Evolutionary conservation across 345 rosid species (phyloP).

Genomic region (Gossypium anomalum): DNA sequence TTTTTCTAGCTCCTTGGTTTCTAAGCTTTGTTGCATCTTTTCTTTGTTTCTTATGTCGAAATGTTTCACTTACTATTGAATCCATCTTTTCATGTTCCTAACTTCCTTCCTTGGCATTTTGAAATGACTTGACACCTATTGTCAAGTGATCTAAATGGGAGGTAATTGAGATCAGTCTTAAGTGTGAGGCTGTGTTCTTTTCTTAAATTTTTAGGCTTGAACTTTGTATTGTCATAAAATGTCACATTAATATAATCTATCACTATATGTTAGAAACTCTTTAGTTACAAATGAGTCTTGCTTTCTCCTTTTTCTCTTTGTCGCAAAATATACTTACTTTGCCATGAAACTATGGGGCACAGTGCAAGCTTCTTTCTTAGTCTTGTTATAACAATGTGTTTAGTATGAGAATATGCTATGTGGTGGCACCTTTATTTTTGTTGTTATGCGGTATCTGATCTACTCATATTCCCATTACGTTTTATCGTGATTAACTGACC

Average conservation of each 20-base stretch:
- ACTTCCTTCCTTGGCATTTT: not conserved
- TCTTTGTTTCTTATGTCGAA: not conserved
- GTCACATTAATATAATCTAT: not conserved
- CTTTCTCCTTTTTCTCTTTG: not conserved
- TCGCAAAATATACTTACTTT: not conserved
- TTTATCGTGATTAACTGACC: not conserved
- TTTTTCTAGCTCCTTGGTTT: not conserved
- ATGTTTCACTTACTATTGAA: not conserved
- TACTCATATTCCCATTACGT: not conserved
- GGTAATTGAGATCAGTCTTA: not conserved
- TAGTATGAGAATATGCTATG: not conserved
- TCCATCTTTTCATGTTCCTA: not conserved
- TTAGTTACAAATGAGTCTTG: not conserved
- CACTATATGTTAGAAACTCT: not conserved
- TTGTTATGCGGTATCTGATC: not conserved
- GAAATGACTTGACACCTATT: not conserved
- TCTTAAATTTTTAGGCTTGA: not conserved
- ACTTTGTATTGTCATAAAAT: not conserved
- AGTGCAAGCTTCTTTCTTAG: not conserved
- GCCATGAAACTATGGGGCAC: not conserved
- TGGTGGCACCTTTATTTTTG: not conserved
- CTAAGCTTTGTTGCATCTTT: not conserved
- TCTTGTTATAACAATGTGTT: not conserved
- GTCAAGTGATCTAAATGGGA: not conserved
- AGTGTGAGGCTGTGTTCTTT: not conserved